Percentiles rank a stretch among this genome's conserved stretches.
These are phyloP conservation scores for Talaromyces marneffei DNA, from an alignment of 2,329 filamentous ascomycete species.

Conservation along the genomic window DNA sequence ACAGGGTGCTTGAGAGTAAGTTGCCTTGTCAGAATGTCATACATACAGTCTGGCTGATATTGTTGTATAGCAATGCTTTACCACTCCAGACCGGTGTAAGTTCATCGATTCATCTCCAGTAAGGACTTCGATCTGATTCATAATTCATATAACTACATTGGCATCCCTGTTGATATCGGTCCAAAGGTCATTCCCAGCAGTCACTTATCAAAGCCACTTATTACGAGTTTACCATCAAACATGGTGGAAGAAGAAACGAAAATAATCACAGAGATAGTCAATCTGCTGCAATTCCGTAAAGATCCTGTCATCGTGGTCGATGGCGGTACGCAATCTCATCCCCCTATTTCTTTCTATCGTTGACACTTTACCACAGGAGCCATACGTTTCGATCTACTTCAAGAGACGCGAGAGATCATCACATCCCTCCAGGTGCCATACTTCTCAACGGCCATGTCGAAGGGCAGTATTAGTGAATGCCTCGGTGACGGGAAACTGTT, in stretches of 20 bases:
- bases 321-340: background rate
- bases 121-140: background rate
- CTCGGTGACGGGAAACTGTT: background rate
- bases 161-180: conserved; percentile 7
- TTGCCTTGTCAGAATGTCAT: background rate
- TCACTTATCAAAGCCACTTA: background rate
- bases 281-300: background rate
- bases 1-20: conserved; percentile 19
- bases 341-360: too few species aligned
- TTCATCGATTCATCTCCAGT: background rate
- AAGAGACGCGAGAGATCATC: background rate
- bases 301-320: background rate
- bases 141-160: conserved; percentile 2
- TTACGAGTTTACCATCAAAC: background rate
- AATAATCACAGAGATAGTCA: background rate
- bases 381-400: background rate
- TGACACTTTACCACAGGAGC: background rate
- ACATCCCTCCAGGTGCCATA: background rate
- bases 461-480: background rate
- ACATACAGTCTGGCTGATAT: background rate
- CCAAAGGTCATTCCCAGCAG: background rate
- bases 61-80: background rate
- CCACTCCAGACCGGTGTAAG: conserved; percentile 7
- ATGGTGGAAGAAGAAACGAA: background rate
- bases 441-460: conserved; percentile 9